Evolutionary conservation across 1,284 basidiomycete genomes (phyloP).

Genomic region (Hymenochaete sp.): DNA sequence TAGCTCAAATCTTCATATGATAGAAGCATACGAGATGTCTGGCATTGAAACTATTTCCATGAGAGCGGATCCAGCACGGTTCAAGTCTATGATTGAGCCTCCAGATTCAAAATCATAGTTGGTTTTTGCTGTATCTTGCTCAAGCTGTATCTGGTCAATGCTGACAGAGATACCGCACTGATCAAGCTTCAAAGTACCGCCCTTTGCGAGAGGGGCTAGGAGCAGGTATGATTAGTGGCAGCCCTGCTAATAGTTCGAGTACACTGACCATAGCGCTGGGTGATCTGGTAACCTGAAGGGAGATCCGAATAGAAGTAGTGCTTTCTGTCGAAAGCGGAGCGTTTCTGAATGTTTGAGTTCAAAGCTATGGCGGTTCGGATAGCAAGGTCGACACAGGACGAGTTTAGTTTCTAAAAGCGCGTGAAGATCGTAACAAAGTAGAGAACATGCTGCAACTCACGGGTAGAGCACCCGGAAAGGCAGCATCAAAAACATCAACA

Average conservation of each 20-base stretch:
- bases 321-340: slow-evolving; percentile 91
- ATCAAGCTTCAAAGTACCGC: slow-evolving; percentile 53
- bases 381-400: slow-evolving; percentile 74
- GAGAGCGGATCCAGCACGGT: slow-evolving; percentile 81
- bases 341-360: slow-evolving; percentile 56
- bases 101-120: slow-evolving; percentile 51
- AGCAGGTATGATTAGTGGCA: neutral
- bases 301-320: slow-evolving; percentile 98
- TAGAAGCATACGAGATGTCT: slow-evolving; percentile 63
- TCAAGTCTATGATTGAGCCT: slow-evolving; percentile 75
- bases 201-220: slow-evolving; percentile 70
- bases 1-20: neutral
- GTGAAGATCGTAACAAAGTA: slow-evolving; percentile 1
- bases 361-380: slow-evolving; percentile 80
- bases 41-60: slow-evolving; percentile 97
- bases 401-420: slow-evolving; percentile 58
- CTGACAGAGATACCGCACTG: slow-evolving; percentile 46
- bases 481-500: slow-evolving; percentile 82
- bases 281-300: slow-evolving; percentile 93
- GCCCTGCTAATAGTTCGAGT: neutral
- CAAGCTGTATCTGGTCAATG: slow-evolving; percentile 92
- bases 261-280: slow-evolving; percentile 81
- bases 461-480: slow-evolving; percentile 89
- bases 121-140: slow-evolving; percentile 98
- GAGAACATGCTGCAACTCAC: slow-evolving; percentile 36